phyloP scores from a whole-genome alignment of 2,329 filamentous ascomycete species.

The Cercospora canescens region DNA sequence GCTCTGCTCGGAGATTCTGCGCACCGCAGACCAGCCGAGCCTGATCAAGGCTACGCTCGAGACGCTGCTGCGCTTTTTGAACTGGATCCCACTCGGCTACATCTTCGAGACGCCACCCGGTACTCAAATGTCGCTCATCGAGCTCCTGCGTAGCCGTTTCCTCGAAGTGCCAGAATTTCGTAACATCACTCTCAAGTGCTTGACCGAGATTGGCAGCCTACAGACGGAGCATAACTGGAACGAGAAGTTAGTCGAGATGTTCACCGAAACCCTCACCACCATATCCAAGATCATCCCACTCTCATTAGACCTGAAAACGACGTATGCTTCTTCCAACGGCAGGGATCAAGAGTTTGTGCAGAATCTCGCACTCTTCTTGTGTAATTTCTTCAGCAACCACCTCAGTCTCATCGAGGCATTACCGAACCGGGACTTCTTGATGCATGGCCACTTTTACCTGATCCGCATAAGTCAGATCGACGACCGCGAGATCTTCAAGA shows the following conservation, averaged over 20 bases:
- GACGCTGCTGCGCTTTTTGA: conserved; percentile 92
- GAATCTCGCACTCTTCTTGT: conserved; percentile 92
- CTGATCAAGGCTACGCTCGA: conserved; percentile 96
- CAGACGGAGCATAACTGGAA: conserved; percentile 87
- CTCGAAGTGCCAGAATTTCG: conserved; percentile 92
- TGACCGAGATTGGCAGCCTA: conserved; percentile 94
- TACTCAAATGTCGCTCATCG: conserved; percentile 67
- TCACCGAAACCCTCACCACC: conserved; percentile 90
- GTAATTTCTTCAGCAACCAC: conserved; percentile 95
- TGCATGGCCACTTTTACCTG: conserved; percentile 95
- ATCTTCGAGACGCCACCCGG: conserved; percentile 86
- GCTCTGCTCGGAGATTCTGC: conserved; percentile 92
- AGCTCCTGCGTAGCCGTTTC: conserved; percentile 89
- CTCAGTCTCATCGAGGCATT: conserved; percentile 92
- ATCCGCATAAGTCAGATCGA: conserved; percentile 99
- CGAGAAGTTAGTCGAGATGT: conserved; percentile 96
- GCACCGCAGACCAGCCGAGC: conserved; percentile 82
- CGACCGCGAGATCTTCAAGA: conserved; percentile 99
- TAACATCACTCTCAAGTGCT: conserved; percentile 92
- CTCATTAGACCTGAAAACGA: conserved; percentile 83
- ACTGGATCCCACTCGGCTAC: conserved; percentile 98
- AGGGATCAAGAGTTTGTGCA: conserved; percentile 97
- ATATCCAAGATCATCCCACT: conserved; percentile 93
- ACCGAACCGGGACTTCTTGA: conserved; percentile 90
- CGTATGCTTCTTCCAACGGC: conserved; percentile 87